Base-by-base conservation (phyloP, 2,329 filamentous ascomycete genomes). In the Sclerotinia sclerotiorum region DNA sequence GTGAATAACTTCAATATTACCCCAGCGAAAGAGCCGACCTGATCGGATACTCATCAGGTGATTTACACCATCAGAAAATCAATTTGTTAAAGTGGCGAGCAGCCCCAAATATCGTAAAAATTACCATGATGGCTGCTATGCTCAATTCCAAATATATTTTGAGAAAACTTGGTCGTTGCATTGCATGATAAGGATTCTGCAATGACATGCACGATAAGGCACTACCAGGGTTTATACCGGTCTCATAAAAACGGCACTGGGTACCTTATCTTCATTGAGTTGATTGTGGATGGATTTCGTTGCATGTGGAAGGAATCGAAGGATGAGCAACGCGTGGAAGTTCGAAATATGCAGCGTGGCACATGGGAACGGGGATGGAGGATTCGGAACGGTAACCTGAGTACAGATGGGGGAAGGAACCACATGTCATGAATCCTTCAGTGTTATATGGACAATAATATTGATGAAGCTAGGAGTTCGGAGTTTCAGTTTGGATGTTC, bases 1-100 rank as follows among this genome's bases (percentile, higher is more conserved):
- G 27, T 48, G 44, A 62, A 49, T 62, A 35, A 27, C 58, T 62
- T 49, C 58, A 48, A 49, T n/a, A 27, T 62, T 49, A 24, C 27
- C 15, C 29, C 17, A 35, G 27, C 5, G n/a, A 44, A 21, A 13
- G n/a, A 44, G 15, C 35, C 24, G n/a, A 24, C 24, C n/a, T 39
- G 35, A 27, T 42, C 39, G 39, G 39, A 42, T 42, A 15, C 39
- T 42, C 15, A 42, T 17, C 39, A 17, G 39, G 13, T 42, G 39
- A 42, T 42, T 42, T 42, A 42, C 39, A 10, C 11, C 13, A 11
- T 13, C 39, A 42, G 15, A 42, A 42, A 17, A 17, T 42, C 39
- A 17, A 42, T 42, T 42, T 13, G 13, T 42, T 42, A 42, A 42
- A 42, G 39, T 42, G 39, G 39, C 39, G 2, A 15, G 39, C 39